These are phyloP conservation scores for Ambrosiella cleistominuta DNA, from an alignment of 2,329 filamentous ascomycete genomes.

Conservation along the genomic window DNA sequence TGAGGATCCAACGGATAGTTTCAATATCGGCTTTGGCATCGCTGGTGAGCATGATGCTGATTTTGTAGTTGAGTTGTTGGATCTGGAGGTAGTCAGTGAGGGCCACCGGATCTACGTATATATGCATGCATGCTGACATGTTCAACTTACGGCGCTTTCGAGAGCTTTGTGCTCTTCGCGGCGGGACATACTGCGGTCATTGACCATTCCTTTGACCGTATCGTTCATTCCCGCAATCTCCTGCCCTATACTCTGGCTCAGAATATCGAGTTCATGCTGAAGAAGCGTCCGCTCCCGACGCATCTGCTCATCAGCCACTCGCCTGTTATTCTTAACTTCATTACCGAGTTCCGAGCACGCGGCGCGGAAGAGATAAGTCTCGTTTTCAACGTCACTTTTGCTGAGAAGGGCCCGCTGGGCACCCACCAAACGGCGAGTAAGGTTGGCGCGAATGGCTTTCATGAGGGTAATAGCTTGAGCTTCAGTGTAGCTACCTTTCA, in stretches of 20 bases:
- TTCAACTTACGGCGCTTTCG: conserved; percentile 51
- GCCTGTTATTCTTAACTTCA: conserved; percentile 64
- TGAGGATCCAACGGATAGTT: conserved; percentile 70
- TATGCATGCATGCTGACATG: neutral
- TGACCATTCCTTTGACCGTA: conserved; percentile 87
- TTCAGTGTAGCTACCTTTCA: conserved; percentile 50
- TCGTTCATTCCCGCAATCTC: conserved; percentile 70
- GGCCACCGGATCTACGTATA: neutral
- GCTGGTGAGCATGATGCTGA: conserved; percentile 74
- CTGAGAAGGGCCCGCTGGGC: conserved; percentile 68
- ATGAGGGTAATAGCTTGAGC: conserved; percentile 70
- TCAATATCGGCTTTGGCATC: conserved; percentile 88
- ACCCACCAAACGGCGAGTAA: conserved; percentile 63
- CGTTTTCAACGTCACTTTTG: conserved; percentile 84
- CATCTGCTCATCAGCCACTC: conserved; percentile 61
- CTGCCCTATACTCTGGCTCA: conserved; percentile 69
- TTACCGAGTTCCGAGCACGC: conserved; percentile 83
- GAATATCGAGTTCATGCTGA: conserved; percentile 89
- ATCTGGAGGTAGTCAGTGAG: conserved; percentile 33
- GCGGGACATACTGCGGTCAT: conserved; percentile 86
- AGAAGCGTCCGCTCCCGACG: conserved; percentile 68
- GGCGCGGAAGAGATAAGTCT: conserved; percentile 83
- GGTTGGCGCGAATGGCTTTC: conserved; percentile 69
- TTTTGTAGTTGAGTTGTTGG: conserved; percentile 91
- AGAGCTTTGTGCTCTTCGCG: conserved; percentile 71